Percentiles rank a stretch among this genome's conserved stretches.
These are phyloP conservation scores for Rhododendron mucronatum DNA, from an alignment of 148 eudicot species.

Conservation along the genomic window DNA sequence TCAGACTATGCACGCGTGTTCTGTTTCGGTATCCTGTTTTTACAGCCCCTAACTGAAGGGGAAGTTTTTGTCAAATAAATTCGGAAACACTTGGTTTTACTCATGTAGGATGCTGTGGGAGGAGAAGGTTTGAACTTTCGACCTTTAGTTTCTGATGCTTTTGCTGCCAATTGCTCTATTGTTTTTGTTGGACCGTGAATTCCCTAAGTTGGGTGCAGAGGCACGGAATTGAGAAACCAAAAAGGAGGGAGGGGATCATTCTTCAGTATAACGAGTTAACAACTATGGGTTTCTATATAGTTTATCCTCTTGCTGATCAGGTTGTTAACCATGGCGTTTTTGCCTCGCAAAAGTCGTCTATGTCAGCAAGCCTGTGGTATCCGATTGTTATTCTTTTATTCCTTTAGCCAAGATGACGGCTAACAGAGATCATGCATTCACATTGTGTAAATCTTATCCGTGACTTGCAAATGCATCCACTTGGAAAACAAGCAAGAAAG, in stretches of 20 bases:
- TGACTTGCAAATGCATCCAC: not conserved
- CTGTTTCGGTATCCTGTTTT: not conserved
- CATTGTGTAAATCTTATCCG: not conserved
- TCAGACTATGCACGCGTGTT: not conserved
- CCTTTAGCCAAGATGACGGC: not conserved
- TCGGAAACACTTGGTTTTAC: not conserved
- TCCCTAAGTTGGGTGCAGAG: not conserved
- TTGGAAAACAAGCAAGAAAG: not conserved
- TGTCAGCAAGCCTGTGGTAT: not conserved
- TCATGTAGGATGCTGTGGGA: not conserved
- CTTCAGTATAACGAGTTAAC: not conserved
- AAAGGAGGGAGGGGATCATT: not conserved
- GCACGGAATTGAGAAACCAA: not conserved
- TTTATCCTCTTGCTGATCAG: conserved; percentile 3
- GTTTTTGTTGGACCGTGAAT: not conserved
- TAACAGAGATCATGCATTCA: not conserved
- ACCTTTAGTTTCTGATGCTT: not conserved
- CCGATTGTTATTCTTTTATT: not conserved
- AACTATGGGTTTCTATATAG: not conserved
- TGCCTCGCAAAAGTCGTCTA: not conserved
- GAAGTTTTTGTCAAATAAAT: not conserved
- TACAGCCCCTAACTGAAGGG: not conserved
- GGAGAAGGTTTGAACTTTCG: not conserved
- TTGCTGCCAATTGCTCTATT: not conserved
- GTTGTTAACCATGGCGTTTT: not conserved